Evolutionary conservation across 805 yeast species (phyloP).

Genomic region (Candida vartiovaarae): DNA sequence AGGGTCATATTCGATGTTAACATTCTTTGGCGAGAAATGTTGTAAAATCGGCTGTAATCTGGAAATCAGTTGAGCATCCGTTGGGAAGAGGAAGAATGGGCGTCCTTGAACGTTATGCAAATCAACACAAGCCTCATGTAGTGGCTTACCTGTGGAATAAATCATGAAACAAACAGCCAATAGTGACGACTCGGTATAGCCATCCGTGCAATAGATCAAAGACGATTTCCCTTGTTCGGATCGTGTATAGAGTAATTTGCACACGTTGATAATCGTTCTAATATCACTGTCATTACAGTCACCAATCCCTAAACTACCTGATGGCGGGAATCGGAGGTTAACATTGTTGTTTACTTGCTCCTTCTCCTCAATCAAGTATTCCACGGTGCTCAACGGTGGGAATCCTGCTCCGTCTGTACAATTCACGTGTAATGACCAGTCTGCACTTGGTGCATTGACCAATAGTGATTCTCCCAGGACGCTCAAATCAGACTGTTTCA

Average conservation of each 20-base stretch:
- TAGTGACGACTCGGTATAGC: constrained; percentile 87
- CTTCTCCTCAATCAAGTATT: constrained; percentile 15
- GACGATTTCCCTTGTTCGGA: constrained; percentile 28
- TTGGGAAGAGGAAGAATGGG: constrained; percentile 77
- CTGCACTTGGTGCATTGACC: constrained; percentile 43
- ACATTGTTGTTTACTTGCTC: constrained; percentile 14
- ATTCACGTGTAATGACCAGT: constrained; percentile 48
- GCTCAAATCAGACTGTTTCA: constrained; percentile 27
- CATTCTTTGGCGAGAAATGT: constrained; percentile 45
- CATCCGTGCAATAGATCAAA: constrained; percentile 77
- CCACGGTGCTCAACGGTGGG: constrained; percentile 38
- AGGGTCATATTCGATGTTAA: constrained; percentile 7
- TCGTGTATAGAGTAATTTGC: constrained; percentile 54
- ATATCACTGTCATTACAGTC: constrained; percentile 58
- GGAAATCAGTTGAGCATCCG: constrained; percentile 60
- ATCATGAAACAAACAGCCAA: constrained; percentile 64
- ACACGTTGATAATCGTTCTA: constrained; percentile 55
- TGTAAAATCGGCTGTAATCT: constrained; percentile 59
- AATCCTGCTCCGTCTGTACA: constrained; percentile 56
- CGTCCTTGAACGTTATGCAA: constrained; percentile 60
- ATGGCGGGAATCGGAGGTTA: constrained; percentile 65
- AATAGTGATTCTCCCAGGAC: constrained; percentile 21
- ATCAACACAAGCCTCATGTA: constrained; percentile 60
- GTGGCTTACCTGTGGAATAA: constrained; percentile 51
- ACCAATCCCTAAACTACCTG: constrained; percentile 77